Percentiles rank a stretch among this genome's conserved stretches.
phyloP scores from a whole-genome alignment of 2,329 filamentous ascomycete genomes.

The Aspergillus hiratsukae region DNA sequence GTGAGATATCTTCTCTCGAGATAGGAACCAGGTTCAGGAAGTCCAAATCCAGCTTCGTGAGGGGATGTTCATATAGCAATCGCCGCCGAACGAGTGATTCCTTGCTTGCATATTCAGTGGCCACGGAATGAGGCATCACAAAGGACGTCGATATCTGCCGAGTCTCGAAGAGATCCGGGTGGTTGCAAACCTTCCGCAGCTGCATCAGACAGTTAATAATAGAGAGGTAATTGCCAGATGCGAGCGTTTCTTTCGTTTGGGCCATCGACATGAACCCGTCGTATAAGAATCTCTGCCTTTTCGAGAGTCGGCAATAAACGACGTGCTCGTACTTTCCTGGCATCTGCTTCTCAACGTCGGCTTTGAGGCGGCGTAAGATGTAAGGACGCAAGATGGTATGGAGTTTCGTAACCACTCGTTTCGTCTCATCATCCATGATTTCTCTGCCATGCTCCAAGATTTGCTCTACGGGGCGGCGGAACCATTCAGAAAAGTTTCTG shows the following conservation, averaged over 20 bases:
- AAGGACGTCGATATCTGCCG: constrained; percentile 96
- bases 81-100: constrained; percentile 65
- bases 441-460: constrained; percentile 93
- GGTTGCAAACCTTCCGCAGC: constrained; percentile 94
- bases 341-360: constrained; percentile 98
- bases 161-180: constrained; percentile 94
- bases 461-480: constrained; percentile 90
- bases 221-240: constrained; percentile 91
- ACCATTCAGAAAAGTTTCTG: constrained; percentile 95
- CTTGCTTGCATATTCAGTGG: constrained; percentile 67
- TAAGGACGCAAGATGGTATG: constrained; percentile 93
- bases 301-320: constrained; percentile 90
- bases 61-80: constrained; percentile 58
- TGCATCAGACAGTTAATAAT: constrained; percentile 99
- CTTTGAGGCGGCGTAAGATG: constrained; percentile 82
- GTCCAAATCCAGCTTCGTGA: constrained; percentile 63
- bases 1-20: constrained; percentile 62
- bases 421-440: constrained; percentile 89
- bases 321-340: constrained; percentile 97
- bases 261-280: constrained; percentile 91
- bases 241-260: constrained; percentile 81
- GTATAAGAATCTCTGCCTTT: constrained; percentile 90
- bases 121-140: constrained; percentile 76
- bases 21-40: constrained; percentile 77
- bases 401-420: constrained; percentile 84